phyloP scores from a whole-genome alignment of 2,329 filamentous ascomycete genomes.

The Ciborinia camelliae region DNA sequence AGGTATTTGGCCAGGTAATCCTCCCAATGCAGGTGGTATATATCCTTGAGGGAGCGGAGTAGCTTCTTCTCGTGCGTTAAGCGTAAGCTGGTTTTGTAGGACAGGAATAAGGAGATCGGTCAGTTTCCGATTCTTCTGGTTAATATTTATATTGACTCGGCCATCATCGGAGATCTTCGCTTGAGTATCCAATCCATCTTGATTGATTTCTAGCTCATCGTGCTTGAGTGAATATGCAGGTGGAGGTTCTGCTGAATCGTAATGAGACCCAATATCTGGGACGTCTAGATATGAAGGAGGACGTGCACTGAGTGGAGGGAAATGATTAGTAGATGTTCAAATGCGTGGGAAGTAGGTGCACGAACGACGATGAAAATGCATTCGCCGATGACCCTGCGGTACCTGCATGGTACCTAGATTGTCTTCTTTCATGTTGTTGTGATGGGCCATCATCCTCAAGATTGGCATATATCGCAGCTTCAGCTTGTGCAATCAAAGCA shows the following conservation, averaged over 20 bases:
- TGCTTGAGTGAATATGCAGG: slow-evolving; percentile 58
- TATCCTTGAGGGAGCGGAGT: slow-evolving; percentile 61
- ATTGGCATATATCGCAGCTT: slow-evolving; percentile 36
- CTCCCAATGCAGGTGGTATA: slow-evolving; percentile 69
- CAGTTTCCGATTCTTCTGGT: slow-evolving; percentile 63
- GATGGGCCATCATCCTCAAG: slow-evolving; percentile 23
- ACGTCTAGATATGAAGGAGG: slow-evolving; percentile 23
- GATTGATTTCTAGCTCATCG: slow-evolving; percentile 56
- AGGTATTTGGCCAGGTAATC: slow-evolving; percentile 55
- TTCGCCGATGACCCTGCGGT: neutral
- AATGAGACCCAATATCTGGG: slow-evolving; percentile 24
- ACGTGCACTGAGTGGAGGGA: neutral
- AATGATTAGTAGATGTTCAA: neutral
- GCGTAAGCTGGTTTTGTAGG: slow-evolving; percentile 50
- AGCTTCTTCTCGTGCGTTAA: slow-evolving; percentile 45
- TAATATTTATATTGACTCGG: slow-evolving; percentile 75
- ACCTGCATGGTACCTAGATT: slow-evolving; percentile 2
- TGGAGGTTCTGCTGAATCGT: slow-evolving; percentile 37
- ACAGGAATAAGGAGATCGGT: slow-evolving; percentile 66
- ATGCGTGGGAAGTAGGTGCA: neutral
- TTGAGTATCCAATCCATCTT: slow-evolving; percentile 60
- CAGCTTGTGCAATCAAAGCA: slow-evolving; percentile 35
- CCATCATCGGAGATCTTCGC: slow-evolving; percentile 67
- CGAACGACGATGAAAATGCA: slow-evolving; percentile 12
- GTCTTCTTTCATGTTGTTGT: slow-evolving; percentile 18